phyloP scores from a whole-genome alignment of 148 eudicot species.

The Bassia scoparia region DNA sequence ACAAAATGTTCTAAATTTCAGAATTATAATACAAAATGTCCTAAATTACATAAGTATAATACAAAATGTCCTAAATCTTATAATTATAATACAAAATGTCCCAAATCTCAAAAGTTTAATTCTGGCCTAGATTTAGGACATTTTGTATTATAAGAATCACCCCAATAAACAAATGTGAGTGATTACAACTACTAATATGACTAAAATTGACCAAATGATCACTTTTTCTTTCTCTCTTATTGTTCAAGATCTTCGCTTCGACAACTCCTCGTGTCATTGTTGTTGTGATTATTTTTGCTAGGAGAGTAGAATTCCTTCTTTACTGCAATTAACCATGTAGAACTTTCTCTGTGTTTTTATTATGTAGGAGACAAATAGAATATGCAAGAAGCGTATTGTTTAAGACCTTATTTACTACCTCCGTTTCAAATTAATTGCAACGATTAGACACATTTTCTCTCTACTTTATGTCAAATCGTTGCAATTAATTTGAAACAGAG shows the following conservation, averaged over 20 bases:
- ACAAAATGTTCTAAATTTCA: too few species aligned
- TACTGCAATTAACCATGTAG: constrained; percentile 61
- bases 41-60: too few species aligned
- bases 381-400: background rate
- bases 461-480: too few species aligned
- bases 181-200: background rate
- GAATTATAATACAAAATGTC: too few species aligned
- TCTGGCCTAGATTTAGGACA: too few species aligned
- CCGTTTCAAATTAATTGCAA: too few species aligned
- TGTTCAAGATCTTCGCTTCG: constrained; percentile 53
- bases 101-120: too few species aligned
- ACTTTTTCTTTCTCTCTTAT: constrained; percentile 71
- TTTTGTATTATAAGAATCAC: background rate
- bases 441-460: too few species aligned
- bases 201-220: background rate
- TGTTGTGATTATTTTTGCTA: constrained; percentile 28
- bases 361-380: background rate
- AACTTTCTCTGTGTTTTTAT: constrained; percentile 22
- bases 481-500: too few species aligned
- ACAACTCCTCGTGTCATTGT: constrained; percentile 35
- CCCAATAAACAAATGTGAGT: background rate
- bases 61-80: too few species aligned
- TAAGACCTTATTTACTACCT: too few species aligned
- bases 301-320: constrained; percentile 72
- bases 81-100: too few species aligned